These are phyloP conservation scores for Hanseniaspora clermontiae DNA, from an alignment of 805 yeast genomes.

Conservation along the genomic window DNA sequence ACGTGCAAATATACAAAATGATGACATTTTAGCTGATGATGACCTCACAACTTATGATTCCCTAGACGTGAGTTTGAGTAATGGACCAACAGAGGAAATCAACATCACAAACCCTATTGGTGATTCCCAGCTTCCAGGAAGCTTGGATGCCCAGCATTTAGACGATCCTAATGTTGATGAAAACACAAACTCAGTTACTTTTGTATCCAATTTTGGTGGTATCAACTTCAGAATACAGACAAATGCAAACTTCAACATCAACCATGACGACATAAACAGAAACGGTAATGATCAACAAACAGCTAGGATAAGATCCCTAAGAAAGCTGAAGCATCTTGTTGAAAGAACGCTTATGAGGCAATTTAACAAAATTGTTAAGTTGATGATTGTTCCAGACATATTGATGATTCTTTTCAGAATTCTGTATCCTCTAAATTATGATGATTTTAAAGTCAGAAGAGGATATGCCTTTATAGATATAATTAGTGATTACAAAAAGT, in stretches of 20 bases:
- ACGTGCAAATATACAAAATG: neutral
- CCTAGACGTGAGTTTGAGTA: neutral
- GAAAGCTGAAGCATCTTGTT: neutral
- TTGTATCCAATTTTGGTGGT: conserved; percentile 8
- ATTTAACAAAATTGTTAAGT: conserved; percentile 22
- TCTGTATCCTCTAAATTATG: conserved; percentile 29
- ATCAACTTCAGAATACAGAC: conserved; percentile 12
- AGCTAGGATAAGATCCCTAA: neutral
- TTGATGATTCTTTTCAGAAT: conserved; percentile 18
- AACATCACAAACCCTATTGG: neutral
- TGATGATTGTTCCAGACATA: conserved; percentile 22
- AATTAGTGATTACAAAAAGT: conserved; percentile 23
- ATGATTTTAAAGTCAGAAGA: conserved; percentile 24
- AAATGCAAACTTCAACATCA: conserved; percentile 8
- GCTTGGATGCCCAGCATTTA: neutral
- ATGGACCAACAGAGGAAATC: neutral
- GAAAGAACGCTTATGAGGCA: conserved; percentile 17
- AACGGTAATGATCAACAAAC: neutral
- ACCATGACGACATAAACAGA: neutral
- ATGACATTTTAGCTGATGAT: neutral
- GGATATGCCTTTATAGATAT: conserved; percentile 25
- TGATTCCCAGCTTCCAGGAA: conserved; percentile 6
- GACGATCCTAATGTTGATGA: neutral
- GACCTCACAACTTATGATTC: neutral
- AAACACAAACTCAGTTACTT: conserved; percentile 4